Conservation (phyloP, 306 rosid genomes). For the Luffa aegyptiaca region DNA sequence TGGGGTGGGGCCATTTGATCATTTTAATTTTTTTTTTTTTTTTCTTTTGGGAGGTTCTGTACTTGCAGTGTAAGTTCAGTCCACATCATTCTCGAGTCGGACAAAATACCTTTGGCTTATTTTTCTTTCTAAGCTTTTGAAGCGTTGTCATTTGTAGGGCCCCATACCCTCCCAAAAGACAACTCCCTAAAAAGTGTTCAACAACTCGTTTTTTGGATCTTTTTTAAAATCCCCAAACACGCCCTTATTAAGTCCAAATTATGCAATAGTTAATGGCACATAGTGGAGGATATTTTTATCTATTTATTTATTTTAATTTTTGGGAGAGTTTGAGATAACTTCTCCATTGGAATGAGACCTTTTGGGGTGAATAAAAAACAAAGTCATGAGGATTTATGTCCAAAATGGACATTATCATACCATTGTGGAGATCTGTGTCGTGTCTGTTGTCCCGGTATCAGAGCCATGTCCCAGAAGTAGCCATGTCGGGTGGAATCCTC, state of each 20-base stretch:
- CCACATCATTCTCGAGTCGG: conserved; percentile 44
- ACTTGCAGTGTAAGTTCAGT: not conserved
- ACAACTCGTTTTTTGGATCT: conserved; percentile 9
- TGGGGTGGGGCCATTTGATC: not conserved
- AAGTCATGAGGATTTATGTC: too few species aligned
- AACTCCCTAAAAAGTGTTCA: conserved; percentile 25
- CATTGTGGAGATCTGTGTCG: too few species aligned
- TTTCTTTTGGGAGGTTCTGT: not conserved
- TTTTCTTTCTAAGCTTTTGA: conserved; percentile 13
- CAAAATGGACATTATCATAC: too few species aligned
- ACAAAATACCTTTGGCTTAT: conserved; percentile 29
- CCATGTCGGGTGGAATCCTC: too few species aligned
- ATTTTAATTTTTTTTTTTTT: not conserved
- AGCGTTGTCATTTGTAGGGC: conserved; percentile 28
- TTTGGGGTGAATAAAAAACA: too few species aligned
- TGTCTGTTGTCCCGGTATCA: too few species aligned
- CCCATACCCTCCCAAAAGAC: conserved; percentile 18
- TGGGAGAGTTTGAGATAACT: too few species aligned
- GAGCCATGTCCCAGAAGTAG: too few species aligned
- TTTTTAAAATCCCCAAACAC: conserved; percentile 12
- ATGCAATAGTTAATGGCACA: not conserved
- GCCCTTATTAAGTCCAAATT: not conserved
- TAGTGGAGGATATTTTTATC: too few species aligned
- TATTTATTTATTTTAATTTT: too few species aligned
- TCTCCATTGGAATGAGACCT: too few species aligned